Percentiles rank a stretch among this genome's conserved stretches.
Evolutionary conservation across 495 filamentous ascomycete genomes (phyloP).

Genomic region (Neurospora cerealis): DNA sequence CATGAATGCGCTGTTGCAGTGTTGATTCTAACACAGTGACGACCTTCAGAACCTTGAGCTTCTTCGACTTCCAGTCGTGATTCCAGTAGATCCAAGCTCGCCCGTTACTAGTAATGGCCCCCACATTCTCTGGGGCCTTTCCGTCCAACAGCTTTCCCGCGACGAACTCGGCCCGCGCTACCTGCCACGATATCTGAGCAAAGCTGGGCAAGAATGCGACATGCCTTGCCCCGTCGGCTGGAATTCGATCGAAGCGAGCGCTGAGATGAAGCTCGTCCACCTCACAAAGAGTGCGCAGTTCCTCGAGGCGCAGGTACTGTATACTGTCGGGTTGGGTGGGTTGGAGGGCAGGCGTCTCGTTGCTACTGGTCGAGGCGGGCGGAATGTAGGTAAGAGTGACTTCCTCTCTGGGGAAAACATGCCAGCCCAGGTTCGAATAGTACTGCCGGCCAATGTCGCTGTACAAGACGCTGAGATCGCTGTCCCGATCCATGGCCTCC

Average conservation of each 20-base stretch:
- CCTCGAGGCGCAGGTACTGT: constrained; percentile 28
- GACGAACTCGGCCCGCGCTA: constrained; percentile 71
- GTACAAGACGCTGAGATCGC: constrained; percentile 61
- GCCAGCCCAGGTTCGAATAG: constrained; percentile 73
- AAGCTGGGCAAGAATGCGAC: constrained; percentile 64
- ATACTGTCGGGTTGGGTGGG: constrained; percentile 4
- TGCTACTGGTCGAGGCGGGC: neutral
- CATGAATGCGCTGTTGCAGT: constrained; percentile 39
- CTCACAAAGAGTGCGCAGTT: constrained; percentile 45
- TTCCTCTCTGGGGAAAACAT: constrained; percentile 58
- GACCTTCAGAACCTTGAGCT: constrained; percentile 65
- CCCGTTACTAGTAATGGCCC: constrained; percentile 46
- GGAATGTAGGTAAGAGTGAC: constrained; percentile 45
- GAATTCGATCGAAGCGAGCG: constrained; percentile 10
- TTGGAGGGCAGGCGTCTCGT: constrained; percentile 3
- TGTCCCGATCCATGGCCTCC: constrained; percentile 34
- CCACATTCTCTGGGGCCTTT: constrained; percentile 45
- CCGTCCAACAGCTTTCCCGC: constrained; percentile 30
- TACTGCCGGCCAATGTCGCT: constrained; percentile 86
- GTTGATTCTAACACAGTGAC: constrained; percentile 40
- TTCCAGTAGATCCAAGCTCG: constrained; percentile 56
- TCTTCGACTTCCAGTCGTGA: constrained; percentile 43
- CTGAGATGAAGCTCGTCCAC: constrained; percentile 41
- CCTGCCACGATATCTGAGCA: constrained; percentile 70
- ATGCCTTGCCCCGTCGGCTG: constrained; percentile 25